These are phyloP conservation scores for Kwoniella newhampshirensis DNA, from an alignment of 768 basidiomycete species.

Conservation along the genomic window DNA sequence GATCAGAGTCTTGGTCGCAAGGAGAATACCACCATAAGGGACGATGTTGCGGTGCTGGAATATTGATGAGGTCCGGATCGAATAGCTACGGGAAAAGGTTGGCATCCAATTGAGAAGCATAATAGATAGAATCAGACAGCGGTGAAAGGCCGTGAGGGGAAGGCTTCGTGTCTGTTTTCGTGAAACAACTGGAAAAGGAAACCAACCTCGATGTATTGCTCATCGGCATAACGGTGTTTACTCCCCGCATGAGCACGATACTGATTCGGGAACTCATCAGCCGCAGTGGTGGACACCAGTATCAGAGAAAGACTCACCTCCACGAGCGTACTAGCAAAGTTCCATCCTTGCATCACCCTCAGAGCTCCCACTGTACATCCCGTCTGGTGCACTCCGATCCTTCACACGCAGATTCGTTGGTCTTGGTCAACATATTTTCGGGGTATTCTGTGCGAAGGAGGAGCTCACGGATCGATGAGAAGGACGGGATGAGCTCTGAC, in stretches of 20 bases:
- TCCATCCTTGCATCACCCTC: constrained; percentile 47
- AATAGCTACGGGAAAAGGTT: constrained; percentile 31
- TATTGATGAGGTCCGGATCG: constrained; percentile 48
- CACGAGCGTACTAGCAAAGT: constrained; percentile 46
- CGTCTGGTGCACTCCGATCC: constrained; percentile 49
- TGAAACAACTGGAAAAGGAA: neutral
- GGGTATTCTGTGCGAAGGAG: too few relatives aligned
- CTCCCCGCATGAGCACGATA: constrained; percentile 47
- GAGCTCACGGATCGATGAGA: constrained; percentile 48
- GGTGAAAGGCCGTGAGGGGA: neutral
- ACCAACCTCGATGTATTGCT: constrained; percentile 51
- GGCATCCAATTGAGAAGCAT: neutral
- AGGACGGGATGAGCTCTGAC: constrained; percentile 36
- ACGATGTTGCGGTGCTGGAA: constrained; percentile 29
- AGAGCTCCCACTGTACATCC: constrained; percentile 47
- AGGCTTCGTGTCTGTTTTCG: neutral
- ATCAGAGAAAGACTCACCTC: constrained; percentile 34
- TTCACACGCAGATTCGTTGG: constrained; percentile 12
- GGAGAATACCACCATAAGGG: constrained; percentile 32
- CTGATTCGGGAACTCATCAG: constrained; percentile 24
- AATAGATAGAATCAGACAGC: neutral
- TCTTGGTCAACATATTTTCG: too few relatives aligned
- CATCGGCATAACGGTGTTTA: constrained; percentile 47
- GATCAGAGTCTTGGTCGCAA: neutral
- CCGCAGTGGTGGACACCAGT: neutral